phyloP scores from a whole-genome alignment of 495 filamentous ascomycete species.

The Cudoniella acicularis region DNA sequence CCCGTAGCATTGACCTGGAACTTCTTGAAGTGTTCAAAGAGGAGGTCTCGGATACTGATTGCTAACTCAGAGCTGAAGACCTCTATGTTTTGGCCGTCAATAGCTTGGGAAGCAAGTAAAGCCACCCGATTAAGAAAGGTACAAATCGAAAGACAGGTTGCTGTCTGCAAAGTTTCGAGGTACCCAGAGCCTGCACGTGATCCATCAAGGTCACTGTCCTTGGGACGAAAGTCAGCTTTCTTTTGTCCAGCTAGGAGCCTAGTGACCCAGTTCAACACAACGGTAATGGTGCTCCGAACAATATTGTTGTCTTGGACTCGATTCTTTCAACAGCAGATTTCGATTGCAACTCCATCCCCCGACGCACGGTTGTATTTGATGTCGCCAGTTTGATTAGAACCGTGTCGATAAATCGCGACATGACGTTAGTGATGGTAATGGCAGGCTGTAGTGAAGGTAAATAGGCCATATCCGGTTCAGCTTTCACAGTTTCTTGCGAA shows the following conservation, averaged over 20 bases:
- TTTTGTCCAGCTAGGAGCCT: constrained; percentile 77
- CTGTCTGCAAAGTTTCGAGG: constrained; percentile 80
- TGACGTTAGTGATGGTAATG: constrained; percentile 86
- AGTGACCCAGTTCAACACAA: constrained; percentile 71
- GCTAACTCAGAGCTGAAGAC: constrained; percentile 83
- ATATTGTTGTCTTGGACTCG: constrained; percentile 84
- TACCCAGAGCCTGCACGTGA: constrained; percentile 36
- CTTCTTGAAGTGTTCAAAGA: constrained; percentile 92
- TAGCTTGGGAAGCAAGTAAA: constrained; percentile 54
- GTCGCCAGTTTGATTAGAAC: constrained; percentile 87
- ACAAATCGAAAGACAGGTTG: constrained; percentile 74
- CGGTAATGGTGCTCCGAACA: constrained; percentile 82
- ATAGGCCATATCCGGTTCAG: constrained; percentile 85
- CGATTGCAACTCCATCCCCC: constrained; percentile 85
- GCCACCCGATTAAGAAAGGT: constrained; percentile 69
- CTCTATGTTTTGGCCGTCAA: constrained; percentile 75
- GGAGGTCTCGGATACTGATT: constrained; percentile 64
- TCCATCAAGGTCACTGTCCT: constrained; percentile 68
- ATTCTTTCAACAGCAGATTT: constrained; percentile 67
- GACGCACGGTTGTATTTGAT: constrained; percentile 80
- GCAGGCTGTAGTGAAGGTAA: constrained; percentile 72
- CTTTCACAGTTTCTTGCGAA: constrained; percentile 70
- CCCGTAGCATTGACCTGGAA: constrained; percentile 89
- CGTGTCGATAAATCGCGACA: constrained; percentile 84
- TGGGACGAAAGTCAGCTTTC: constrained; percentile 89